A percentile compares a stretch with the other conserved stretches of the same genome.
Conservation (phyloP, 1,284 basidiomycete species). For the Rhodotorula glutinis region DNA sequence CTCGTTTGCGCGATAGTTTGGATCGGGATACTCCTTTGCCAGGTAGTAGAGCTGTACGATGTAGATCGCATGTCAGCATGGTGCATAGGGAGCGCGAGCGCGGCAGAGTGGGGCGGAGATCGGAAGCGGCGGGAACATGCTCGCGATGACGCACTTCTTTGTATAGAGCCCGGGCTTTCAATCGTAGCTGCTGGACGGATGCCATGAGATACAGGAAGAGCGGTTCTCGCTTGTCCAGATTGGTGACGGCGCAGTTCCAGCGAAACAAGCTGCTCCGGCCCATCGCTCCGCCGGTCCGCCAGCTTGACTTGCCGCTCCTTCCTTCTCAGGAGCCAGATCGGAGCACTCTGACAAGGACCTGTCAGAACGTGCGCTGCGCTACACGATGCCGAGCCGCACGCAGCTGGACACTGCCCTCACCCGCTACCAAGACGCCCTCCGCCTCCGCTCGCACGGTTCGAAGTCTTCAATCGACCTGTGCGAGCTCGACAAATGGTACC, state of each 20-base stretch:
- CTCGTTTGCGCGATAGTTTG: conserved; percentile 28
- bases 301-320: too few relatives aligned
- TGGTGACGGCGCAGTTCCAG: too few relatives aligned
- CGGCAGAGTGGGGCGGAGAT: background rate
- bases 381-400: conserved; percentile 4
- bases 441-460: conserved; percentile 6
- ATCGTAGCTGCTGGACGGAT: conserved; percentile 18
- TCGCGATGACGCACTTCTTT: conserved; percentile 28
- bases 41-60: conserved; percentile 25
- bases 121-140: background rate
- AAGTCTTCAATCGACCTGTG: conserved; percentile 13
- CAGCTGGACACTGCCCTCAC: conserved; percentile 9
- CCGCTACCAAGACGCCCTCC: conserved; percentile 9
- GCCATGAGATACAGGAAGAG: conserved; percentile 2
- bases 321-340: too few relatives aligned
- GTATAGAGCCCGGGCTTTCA: conserved; percentile 34
- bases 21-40: conserved; percentile 38
- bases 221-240: too few relatives aligned
- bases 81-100: background rate
- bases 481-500: conserved; percentile 29
- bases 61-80: background rate
- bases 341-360: too few relatives aligned
- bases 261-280: too few relatives aligned
- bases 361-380: too few relatives aligned
- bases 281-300: too few relatives aligned